These are phyloP conservation scores for Populus tremula DNA, from an alignment of 345 rosid genomes.

Conservation along the genomic window DNA sequence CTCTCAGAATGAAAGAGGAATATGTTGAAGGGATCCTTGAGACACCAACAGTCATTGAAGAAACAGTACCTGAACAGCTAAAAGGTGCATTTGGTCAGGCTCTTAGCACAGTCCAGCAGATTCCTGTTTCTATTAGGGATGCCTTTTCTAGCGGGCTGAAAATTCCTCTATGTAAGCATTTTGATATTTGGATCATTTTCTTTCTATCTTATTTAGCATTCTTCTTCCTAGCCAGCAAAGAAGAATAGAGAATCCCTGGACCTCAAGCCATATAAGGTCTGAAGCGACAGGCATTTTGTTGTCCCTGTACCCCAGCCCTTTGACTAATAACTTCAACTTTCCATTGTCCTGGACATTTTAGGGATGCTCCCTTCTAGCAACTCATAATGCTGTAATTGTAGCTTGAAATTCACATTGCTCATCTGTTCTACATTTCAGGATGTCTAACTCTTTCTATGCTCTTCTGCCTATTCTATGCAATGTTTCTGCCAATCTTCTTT, in stretches of 20 bases:
- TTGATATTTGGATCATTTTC: background rate
- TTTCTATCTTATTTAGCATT: background rate
- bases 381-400: background rate
- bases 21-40: slow-evolving; percentile 75
- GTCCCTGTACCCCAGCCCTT: background rate
- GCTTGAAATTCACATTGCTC: background rate
- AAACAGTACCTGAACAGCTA: slow-evolving; percentile 76
- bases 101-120: slow-evolving; percentile 58
- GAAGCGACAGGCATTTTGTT: background rate
- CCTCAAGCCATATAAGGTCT: background rate
- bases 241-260: background rate
- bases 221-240: background rate
- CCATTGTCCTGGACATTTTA: background rate
- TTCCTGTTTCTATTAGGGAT: slow-evolving; percentile 73
- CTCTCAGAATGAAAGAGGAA: slow-evolving; percentile 86
- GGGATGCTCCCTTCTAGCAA: background rate
- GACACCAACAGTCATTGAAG: slow-evolving; percentile 76
- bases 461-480: background rate
- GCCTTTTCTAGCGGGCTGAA: slow-evolving; percentile 60
- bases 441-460: background rate
- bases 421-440: background rate
- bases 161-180: slow-evolving; percentile 74
- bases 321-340: background rate
- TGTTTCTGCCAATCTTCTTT: background rate
- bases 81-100: slow-evolving; percentile 80